Percentiles rank a stretch among this genome's conserved stretches.
Evolutionary conservation across 2,329 filamentous ascomycete genomes (phyloP).

Genomic region (Rhynchosporium agropyri): DNA sequence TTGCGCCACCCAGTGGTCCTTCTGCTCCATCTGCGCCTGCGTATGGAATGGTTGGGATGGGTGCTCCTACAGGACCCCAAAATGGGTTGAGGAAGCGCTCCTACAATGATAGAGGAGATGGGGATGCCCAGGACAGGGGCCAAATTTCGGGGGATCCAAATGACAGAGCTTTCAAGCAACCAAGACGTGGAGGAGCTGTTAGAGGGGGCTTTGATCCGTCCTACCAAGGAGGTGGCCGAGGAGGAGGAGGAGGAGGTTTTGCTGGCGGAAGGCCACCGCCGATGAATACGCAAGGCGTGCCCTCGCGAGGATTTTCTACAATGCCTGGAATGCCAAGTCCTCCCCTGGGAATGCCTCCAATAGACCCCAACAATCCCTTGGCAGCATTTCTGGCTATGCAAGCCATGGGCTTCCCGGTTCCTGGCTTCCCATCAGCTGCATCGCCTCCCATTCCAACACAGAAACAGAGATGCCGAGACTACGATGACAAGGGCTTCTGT

Average conservation of each 20-base stretch:
- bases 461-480: conserved; percentile 63
- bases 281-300: conserved; percentile 31
- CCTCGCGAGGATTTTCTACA: conserved; percentile 28
- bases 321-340: conserved; percentile 38
- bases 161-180: conserved; percentile 60
- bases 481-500: conserved; percentile 74
- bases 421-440: conserved; percentile 40
- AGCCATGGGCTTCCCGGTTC: conserved; percentile 54
- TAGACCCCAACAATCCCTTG: conserved; percentile 64
- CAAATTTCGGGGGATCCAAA: conserved; percentile 39
- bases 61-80: conserved; percentile 31
- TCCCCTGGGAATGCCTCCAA: conserved; percentile 47
- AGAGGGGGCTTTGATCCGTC: conserved; percentile 45
- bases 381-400: conserved; percentile 65
- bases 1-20: conserved; percentile 39
- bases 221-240: conserved; percentile 39
- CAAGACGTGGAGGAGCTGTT: conserved; percentile 53
- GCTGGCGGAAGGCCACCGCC: conserved; percentile 27
- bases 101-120: conserved; percentile 56
- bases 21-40: conserved; percentile 32
- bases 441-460: conserved; percentile 30
- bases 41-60: conserved; percentile 35
- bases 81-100: conserved; percentile 54
- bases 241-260: conserved; percentile 34
- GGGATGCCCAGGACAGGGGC: conserved; percentile 43